These are phyloP conservation scores for Ceratocystis ficicola DNA, from an alignment of 2,329 filamentous ascomycete species.

Conservation along the genomic window DNA sequence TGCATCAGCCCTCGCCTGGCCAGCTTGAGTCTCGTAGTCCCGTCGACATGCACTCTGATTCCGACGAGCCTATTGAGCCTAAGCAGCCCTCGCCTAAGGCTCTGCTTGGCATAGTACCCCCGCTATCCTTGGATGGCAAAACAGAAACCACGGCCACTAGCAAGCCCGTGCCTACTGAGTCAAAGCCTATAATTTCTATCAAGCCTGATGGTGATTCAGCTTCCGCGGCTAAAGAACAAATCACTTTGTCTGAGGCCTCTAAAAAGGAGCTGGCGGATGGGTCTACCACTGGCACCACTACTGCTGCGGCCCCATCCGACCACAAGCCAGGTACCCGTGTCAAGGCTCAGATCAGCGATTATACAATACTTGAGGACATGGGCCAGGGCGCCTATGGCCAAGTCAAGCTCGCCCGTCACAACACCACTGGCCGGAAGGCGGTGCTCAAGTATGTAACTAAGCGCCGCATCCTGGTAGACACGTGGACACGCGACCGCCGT, in stretches of 20 bases:
- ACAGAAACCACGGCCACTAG: background rate
- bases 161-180: background rate
- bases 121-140: slow-evolving; percentile 16
- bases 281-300: background rate
- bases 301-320: slow-evolving; percentile 27
- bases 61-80: slow-evolving; percentile 19
- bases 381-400: slow-evolving; percentile 96
- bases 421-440: slow-evolving; percentile 67
- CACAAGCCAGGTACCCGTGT: slow-evolving; percentile 48
- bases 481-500: slow-evolving; percentile 87
- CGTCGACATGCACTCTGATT: slow-evolving; percentile 22
- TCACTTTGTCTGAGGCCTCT: background rate
- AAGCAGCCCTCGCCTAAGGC: slow-evolving; percentile 30
- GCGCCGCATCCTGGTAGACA: slow-evolving; percentile 89
- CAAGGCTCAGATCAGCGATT: slow-evolving; percentile 61
- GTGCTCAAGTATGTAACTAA: slow-evolving; percentile 98
- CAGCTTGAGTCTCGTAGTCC: slow-evolving; percentile 35
- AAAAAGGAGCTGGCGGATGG: background rate
- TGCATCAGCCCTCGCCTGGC: slow-evolving; percentile 67
- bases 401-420: slow-evolving; percentile 85
- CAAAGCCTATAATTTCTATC: background rate
- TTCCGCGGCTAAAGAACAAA: background rate
- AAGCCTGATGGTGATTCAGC: background rate
- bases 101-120: slow-evolving; percentile 2
- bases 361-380: slow-evolving; percentile 92